Evolutionary conservation across 2,329 filamentous ascomycete genomes (phyloP).

Genomic region (Endocalyx cinctus): DNA sequence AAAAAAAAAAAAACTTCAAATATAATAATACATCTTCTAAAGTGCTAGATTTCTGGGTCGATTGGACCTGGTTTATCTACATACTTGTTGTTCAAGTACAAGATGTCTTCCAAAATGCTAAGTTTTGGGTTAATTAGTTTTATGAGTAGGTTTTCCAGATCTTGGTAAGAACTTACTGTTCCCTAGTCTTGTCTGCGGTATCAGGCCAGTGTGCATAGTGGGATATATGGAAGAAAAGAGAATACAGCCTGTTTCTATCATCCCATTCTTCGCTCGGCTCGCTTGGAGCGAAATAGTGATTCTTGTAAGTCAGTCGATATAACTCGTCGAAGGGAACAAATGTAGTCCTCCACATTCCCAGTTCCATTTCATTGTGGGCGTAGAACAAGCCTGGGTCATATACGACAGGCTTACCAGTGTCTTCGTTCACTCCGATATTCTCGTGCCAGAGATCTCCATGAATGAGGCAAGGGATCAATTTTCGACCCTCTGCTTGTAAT

Average conservation of each 20-base stretch:
- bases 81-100: background rate
- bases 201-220: background rate
- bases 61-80: too few relatives aligned
- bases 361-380: conserved; percentile 7
- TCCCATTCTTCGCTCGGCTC: conserved; percentile 26
- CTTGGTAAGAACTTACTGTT: too few relatives aligned
- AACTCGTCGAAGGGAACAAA: background rate
- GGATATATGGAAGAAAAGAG: background rate
- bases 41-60: too few relatives aligned
- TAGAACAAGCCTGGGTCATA: conserved; percentile 32
- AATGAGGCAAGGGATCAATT: conserved; percentile 21
- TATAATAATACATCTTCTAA: too few relatives aligned
- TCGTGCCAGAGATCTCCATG: conserved; percentile 35
- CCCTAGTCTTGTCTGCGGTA: too few relatives aligned
- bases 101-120: background rate
- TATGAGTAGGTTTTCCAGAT: too few relatives aligned
- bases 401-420: conserved; percentile 23
- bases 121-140: too few relatives aligned
- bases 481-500: conserved; percentile 16
- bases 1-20: too few relatives aligned
- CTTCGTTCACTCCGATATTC: conserved; percentile 26
- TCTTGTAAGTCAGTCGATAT: background rate
- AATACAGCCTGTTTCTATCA: conserved; percentile 21
- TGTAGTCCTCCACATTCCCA: conserved; percentile 6
- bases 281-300: conserved; percentile 12